These are phyloP conservation scores for Dillenia suffruticosa DNA, from an alignment of 164 flowering plant genomes.

Conservation along the genomic window DNA sequence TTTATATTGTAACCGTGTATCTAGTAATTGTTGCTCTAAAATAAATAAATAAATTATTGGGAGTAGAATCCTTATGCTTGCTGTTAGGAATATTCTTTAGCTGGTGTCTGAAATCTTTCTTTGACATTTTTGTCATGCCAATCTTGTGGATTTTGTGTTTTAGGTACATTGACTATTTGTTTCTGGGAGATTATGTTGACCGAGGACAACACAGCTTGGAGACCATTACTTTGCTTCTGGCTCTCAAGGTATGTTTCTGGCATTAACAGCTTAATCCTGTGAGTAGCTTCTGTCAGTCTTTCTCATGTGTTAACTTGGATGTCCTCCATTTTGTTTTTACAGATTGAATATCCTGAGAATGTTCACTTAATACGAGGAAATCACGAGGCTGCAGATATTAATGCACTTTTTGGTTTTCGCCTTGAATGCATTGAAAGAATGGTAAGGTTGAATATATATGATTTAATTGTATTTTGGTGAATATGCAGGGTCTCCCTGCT, in stretches of 20 bases:
- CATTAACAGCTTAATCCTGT: neutral
- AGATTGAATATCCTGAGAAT: slow-evolving; percentile 65
- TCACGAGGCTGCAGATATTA: slow-evolving; percentile 97
- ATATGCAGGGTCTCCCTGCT: neutral
- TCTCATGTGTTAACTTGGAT: neutral
- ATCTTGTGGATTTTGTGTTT: slow-evolving; percentile 12
- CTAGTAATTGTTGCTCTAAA: too few relatives aligned
- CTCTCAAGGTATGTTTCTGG: slow-evolving; percentile 69
- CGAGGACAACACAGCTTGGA: slow-evolving; percentile 98
- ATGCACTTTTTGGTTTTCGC: slow-evolving; percentile 45
- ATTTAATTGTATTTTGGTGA: slow-evolving; percentile 12
- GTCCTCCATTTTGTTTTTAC: slow-evolving; percentile 17
- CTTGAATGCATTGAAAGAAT: slow-evolving; percentile 62
- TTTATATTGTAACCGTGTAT: too few relatives aligned
- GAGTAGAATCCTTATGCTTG: too few relatives aligned
- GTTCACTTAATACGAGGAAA: slow-evolving; percentile 60
- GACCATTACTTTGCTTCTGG: slow-evolving; percentile 83
- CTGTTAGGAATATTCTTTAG: neutral
- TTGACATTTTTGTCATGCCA: slow-evolving; percentile 1
- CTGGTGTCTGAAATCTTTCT: slow-evolving; percentile 1
- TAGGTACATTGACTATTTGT: slow-evolving; percentile 96
- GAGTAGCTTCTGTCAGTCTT: slow-evolving; percentile 1
- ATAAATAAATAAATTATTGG: too few relatives aligned
- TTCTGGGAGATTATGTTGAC: slow-evolving; percentile 98
- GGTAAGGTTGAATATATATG: slow-evolving; percentile 17